Percentiles rank a stretch among this genome's conserved stretches.
phyloP scores from a whole-genome alignment of 2,329 filamentous ascomycete genomes.

The Pleomassaria siparia region DNA sequence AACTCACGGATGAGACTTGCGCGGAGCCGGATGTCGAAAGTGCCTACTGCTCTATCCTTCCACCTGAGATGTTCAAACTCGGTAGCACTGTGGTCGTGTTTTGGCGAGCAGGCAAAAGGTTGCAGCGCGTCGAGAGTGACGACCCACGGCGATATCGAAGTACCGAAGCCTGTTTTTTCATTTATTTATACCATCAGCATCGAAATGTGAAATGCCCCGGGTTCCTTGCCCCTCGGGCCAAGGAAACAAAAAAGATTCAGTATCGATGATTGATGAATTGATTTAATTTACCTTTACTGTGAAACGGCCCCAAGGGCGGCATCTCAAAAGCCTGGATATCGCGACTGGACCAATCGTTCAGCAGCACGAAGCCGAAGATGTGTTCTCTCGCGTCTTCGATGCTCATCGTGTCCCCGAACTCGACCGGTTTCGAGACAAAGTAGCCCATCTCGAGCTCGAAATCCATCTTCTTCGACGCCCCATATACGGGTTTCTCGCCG shows the following conservation, averaged over 20 bases:
- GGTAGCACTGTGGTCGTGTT: not conserved
- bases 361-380: slow-evolving; percentile 59
- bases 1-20: not conserved
- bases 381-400: slow-evolving; percentile 48
- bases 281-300: slow-evolving; percentile 48
- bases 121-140: slow-evolving; percentile 57
- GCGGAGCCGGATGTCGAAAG: not conserved
- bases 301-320: slow-evolving; percentile 59
- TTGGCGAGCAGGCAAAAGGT: not conserved
- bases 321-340: slow-evolving; percentile 63
- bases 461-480: slow-evolving; percentile 23
- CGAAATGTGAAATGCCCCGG: no score
- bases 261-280: no score
- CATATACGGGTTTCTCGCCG: not conserved
- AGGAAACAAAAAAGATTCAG: no score
- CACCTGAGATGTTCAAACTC: not conserved
- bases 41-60: not conserved
- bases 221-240: no score
- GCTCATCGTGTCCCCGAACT: slow-evolving; percentile 39
- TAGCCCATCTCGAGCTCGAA: slow-evolving; percentile 51
- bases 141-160: slow-evolving; percentile 58
- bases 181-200: not conserved
- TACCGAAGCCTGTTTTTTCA: not conserved
- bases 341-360: slow-evolving; percentile 64
- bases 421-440: slow-evolving; percentile 42